Base-by-base conservation (phyloP, 192 early-diverging fungal genomes). In the Coemansia guatemalensis region DNA sequence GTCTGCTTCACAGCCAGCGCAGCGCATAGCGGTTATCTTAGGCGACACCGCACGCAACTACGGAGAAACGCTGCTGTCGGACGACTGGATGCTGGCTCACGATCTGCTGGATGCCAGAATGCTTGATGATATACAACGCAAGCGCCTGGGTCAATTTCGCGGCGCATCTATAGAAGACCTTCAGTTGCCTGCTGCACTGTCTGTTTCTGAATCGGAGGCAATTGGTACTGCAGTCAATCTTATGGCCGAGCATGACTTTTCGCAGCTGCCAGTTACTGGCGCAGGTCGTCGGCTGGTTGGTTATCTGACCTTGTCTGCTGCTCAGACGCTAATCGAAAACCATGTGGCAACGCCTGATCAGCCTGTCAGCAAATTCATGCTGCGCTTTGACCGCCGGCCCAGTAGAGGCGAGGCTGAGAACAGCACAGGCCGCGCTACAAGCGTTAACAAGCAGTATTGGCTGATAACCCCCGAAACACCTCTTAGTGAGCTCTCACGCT, bases 161-260 rank as follows among this genome's bases (percentile, higher is more conserved):
- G 91, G 84, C 35, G 92, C 92, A 2, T 88, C 85, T 47, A 87
- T 93, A 7, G 93, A 95, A 63, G 93, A 95, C 56, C 72, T 93
- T 24, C 93, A 95, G 64, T 68, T 95, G 11, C 91, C 91, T 0
- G 88, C 87, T 0, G 92, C 93, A 1, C 85, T 93, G 1, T 84
- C 89, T 17, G 84, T 95, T 7, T 65, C 83, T 14, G 85, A 85
- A 24, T 71, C 64, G 26, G 75, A 86, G 39, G 64, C 84, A 2
- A 70, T 91, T 21, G 80, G 83, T 1, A 73, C 82, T 12, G 92
- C 93, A 5, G 53, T 91, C 21, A 87, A 87, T 41, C 62, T 92
- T 60, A 95, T 95, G 93, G 35, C 85, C 23, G 85, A 89, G 27
- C 78, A 91, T 25, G 92, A 95, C 54, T 95, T 88, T 74, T 95